Percentiles rank a stretch among this genome's conserved stretches.
phyloP scores from a whole-genome alignment of 2,329 filamentous ascomycete genomes.

The Amylocarpus encephaloides region DNA sequence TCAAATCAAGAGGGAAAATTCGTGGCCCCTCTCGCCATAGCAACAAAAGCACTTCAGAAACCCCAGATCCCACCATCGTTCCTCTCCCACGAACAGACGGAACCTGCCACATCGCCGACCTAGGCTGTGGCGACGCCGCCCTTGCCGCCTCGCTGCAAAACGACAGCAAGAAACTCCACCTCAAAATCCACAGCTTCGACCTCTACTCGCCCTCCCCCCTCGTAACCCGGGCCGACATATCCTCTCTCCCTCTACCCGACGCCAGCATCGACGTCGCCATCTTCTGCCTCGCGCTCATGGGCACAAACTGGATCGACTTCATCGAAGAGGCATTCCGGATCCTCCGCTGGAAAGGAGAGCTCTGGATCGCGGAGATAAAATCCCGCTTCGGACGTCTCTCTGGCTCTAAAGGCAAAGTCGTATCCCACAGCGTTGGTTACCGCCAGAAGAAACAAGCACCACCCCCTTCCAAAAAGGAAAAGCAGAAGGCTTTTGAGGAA shows the following conservation, averaged over 20 bases:
- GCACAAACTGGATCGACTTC: conserved; percentile 96
- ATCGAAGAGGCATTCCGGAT: conserved; percentile 93
- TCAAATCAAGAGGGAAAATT: conserved; percentile 60
- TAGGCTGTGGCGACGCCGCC: conserved; percentile 88
- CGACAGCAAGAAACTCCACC: conserved; percentile 57
- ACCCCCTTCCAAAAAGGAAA: conserved; percentile 38
- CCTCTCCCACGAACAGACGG: conserved; percentile 65
- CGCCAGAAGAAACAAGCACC: conserved; percentile 49
- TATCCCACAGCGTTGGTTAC: conserved; percentile 67
- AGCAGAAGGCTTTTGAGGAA: conserved; percentile 37
- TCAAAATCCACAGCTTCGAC: conserved; percentile 80
- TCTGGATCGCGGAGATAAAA: conserved; percentile 98
- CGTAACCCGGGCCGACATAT: conserved; percentile 85
- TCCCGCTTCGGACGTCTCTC: conserved; percentile 69
- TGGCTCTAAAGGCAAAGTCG: conserved; percentile 37
- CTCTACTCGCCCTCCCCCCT: conserved; percentile 69
- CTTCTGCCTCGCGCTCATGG: conserved; percentile 96
- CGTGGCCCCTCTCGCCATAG: conserved; percentile 23
- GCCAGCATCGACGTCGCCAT: conserved; percentile 78
- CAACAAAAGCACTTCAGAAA: neutral
- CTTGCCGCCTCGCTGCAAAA: conserved; percentile 64
- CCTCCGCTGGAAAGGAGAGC: conserved; percentile 87
- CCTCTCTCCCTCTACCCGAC: conserved; percentile 69
- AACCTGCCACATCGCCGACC: conserved; percentile 74
- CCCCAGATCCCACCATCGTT: conserved; percentile 18